Conservation (phyloP, 176 grass and related monocot species). For the Lolium perenne region DNA sequence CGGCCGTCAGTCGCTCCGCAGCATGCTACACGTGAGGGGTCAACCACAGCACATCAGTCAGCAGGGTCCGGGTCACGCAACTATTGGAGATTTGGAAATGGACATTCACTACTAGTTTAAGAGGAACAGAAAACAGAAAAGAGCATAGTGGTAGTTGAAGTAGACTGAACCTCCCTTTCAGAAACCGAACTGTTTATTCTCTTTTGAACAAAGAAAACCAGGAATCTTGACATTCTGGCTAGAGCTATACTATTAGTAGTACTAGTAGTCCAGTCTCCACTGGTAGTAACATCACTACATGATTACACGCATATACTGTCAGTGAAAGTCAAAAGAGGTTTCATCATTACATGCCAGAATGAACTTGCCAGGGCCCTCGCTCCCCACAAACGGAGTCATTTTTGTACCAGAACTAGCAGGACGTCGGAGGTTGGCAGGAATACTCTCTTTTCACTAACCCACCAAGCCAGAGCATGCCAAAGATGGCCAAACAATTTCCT, state of each 20-base stretch:
- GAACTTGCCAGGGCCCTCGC: neutral
- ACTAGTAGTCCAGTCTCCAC: neutral
- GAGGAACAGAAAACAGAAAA: neutral
- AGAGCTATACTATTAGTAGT: neutral
- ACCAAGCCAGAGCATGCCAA: conserved; percentile 28
- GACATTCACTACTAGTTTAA: conserved; percentile 32
- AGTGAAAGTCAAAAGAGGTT: conserved; percentile 31
- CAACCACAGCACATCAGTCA: neutral
- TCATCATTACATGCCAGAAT: conserved; percentile 31
- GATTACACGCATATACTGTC: neutral
- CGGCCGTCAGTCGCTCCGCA: conserved; percentile 27
- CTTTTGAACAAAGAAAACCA: neutral
- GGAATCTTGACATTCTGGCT: neutral
- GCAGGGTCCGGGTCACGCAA: neutral
- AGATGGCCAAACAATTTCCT: conserved; percentile 24
- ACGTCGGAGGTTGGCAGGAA: conserved; percentile 12
- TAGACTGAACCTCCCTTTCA: neutral
- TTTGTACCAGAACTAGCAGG: neutral
- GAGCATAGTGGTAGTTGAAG: neutral
- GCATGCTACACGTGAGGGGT: neutral
- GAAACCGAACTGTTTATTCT: neutral
- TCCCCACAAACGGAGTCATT: conserved; percentile 1
- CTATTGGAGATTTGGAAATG: neutral
- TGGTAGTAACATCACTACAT: conserved; percentile 5
- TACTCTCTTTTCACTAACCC: conserved; percentile 52